Base-by-base conservation (phyloP, 169 alveolate genomes). In the Plasmodium inui region DNA sequence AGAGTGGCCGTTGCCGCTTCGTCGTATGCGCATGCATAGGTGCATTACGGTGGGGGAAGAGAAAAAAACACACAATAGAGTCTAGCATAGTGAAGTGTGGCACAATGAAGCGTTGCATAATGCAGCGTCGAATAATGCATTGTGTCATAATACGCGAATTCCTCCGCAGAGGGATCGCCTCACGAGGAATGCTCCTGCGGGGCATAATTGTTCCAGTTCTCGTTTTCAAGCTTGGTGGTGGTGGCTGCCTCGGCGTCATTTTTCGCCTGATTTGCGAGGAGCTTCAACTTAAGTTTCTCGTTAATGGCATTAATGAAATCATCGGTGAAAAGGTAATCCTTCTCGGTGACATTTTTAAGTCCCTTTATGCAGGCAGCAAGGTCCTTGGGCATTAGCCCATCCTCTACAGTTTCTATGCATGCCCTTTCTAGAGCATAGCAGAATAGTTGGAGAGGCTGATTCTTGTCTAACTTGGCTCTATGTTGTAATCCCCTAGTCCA, bases 361-460 rank as follows among this genome's bases (percentile, higher is more conserved):
- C 92, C 90, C 55, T 86, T 91, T 34, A 91, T 84, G 44, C 84
- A 89, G 3, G 67, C 50, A 32, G 99, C 99, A 37, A 98, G 95
- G 94, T 98, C 99, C 94, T 98, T 98, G 55, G 99, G 98, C 98
- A 98, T 97, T 89, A 96, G 93, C 22, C 99, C 99, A 32, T 86
- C 92, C 94, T 98, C 99, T 26, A 98, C 98, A 0, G 99, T 97
- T 70, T 96, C 98, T 14, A 97, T 97, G 37, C 97, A 93, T 8
- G 98, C 98, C 17, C 92, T 95, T 94, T 98, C 99, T 44, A 98
- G 97, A 39, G 97, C 97, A 46, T 96, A 67, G 71, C 98, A 93
- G 95, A 98, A 98, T n/a, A 72, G 92, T 80, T 92, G 96, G 53
- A 98, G 95, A 28, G 86, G 96, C 70, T 95, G 95, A 93, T 98